A percentile compares a stretch with the other conserved stretches of the same genome.
phyloP scores from a whole-genome alignment of 2,329 filamentous ascomycete species.

The Dactylellina cionopaga region DNA sequence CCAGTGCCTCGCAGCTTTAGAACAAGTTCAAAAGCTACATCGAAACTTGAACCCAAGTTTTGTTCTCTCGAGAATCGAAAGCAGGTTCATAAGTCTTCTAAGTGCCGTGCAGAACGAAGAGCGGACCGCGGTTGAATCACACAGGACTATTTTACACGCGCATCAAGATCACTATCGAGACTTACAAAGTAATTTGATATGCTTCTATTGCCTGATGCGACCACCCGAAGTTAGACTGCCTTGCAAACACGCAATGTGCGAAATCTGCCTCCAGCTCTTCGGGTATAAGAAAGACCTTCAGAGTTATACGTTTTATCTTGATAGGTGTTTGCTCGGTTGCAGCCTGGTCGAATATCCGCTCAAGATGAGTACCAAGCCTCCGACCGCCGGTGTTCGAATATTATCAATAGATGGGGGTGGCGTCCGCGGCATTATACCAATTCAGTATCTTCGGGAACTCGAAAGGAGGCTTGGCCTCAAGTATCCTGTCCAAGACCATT shows the following conservation, averaged over 20 bases:
- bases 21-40: neutral
- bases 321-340: constrained; percentile 1
- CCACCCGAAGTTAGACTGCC: neutral
- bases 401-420: constrained; percentile 4
- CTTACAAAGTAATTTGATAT: neutral
- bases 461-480: neutral
- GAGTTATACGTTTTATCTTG: neutral
- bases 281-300: neutral
- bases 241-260: neutral
- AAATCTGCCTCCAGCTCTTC: constrained; percentile 8
- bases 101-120: too few species aligned
- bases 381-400: neutral
- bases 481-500: neutral
- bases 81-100: neutral
- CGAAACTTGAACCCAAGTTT: neutral
- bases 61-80: neutral
- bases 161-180: neutral
- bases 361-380: constrained; percentile 6
- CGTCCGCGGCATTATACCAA: constrained; percentile 6
- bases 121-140: neutral
- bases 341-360: neutral
- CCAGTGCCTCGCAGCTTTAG: neutral
- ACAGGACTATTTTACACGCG: neutral
- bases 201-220: neutral
- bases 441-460: constrained; percentile 1